Conservation (phyloP, 2,329 filamentous ascomycete species). For the Fusarium avenaceum region DNA sequence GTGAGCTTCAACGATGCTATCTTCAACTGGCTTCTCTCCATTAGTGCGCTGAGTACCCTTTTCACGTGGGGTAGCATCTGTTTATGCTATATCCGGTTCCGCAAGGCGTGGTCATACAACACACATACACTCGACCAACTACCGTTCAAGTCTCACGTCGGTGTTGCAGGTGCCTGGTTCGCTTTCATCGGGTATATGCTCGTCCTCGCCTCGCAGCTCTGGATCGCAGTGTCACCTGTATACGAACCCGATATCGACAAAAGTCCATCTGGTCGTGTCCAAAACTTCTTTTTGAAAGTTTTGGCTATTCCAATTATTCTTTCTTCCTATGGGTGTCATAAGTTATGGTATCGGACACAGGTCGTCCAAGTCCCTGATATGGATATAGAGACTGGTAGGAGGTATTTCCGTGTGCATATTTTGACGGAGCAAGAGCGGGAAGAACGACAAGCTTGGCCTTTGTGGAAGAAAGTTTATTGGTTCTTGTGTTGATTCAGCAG, state of each 20-base stretch:
- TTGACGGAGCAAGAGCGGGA: constrained; percentile 83
- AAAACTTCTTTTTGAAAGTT: constrained; percentile 80
- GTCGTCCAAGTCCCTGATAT: constrained; percentile 79
- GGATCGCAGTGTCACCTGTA: constrained; percentile 84
- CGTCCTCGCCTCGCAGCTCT: constrained; percentile 87
- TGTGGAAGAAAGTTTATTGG: constrained; percentile 82
- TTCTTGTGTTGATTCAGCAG: constrained; percentile 70
- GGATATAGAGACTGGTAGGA: constrained; percentile 86
- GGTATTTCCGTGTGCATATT: constrained; percentile 84
- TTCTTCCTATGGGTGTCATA: constrained; percentile 79
- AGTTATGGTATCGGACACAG: constrained; percentile 77
- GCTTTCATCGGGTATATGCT: constrained; percentile 83
- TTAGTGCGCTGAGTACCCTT: constrained; percentile 78
- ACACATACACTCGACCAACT: constrained; percentile 80
- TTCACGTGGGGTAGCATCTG: constrained; percentile 90
- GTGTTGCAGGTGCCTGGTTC: constrained; percentile 82
- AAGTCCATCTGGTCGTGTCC: constrained; percentile 61
- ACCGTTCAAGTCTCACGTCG: constrained; percentile 83
- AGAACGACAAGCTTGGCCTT: constrained; percentile 78
- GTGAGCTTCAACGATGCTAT: constrained; percentile 70
- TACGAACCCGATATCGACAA: constrained; percentile 59
- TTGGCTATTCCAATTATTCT: constrained; percentile 78
- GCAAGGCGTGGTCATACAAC: constrained; percentile 77
- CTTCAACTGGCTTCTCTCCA: constrained; percentile 83
- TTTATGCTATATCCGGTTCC: constrained; percentile 90